Evolutionary conservation across 2,329 filamentous ascomycete species (phyloP), one percentile per base, ranked within the genome.

Genomic region (Parascedosporium putredinis): DNA sequence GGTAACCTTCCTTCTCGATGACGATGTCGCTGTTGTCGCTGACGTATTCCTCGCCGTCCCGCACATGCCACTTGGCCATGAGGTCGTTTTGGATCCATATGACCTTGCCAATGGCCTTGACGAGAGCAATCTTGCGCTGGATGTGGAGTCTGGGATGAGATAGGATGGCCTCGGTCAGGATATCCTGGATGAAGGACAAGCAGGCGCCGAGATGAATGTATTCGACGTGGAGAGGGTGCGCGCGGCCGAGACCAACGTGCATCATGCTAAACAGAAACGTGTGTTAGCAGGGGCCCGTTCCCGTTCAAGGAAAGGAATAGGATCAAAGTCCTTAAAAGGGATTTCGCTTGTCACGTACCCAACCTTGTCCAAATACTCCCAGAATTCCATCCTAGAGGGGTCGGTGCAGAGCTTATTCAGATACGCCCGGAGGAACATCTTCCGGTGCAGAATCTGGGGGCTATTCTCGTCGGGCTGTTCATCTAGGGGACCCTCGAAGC

Each of bases 21-120:
- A 73, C 66, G 12, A 73, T 67, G 44, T 71, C 70, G 50, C 71
- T 70, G 10, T 70, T 67, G 14, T 50, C 36, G 16, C 45, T 27
- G 20, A 45, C 14, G 55, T 70, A 79, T 63, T 87, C 84, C 31
- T 81, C 76, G 46, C 82, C 81, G 55, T 86, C 82, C 29, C 76
- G 72, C 31, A 86, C 78, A 58, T 88, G 86, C 83, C 85, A 90
- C 63, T 84, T 86, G n/a, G 86, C 84, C 63, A 91, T 86, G 25
- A 91, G 72, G 63, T 91, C 86, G 61, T 91, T 91, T 65, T 91
- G 87, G 56, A 91, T 89, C 86, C 86, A 91, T 55, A 91, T 83
- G 23, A 91, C 81, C 64, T 93, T 91, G 54, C 80, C 80, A 20
- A 91, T 71, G 1, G 87, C 86, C 61, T 84, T 86, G 44, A 90